These are phyloP conservation scores for Omphalotus olearius DNA, from an alignment of 1,284 basidiomycete species.

Conservation along the genomic window DNA sequence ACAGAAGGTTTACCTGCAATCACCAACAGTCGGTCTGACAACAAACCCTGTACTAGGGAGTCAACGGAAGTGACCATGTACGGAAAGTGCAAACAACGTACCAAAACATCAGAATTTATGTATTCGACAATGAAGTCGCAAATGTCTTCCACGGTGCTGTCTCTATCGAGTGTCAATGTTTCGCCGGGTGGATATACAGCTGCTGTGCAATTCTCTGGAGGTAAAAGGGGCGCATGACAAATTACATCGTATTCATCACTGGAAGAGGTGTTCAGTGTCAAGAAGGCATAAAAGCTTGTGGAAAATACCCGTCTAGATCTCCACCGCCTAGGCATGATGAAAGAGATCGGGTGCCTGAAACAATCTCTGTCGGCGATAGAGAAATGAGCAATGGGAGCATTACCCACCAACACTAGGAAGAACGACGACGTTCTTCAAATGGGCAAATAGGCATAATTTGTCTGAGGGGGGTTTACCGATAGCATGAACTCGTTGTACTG, in stretches of 20 bases:
- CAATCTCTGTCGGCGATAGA: not conserved
- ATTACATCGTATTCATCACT: constrained; percentile 58
- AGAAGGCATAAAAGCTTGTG: not conserved
- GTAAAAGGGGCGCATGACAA: constrained; percentile 46
- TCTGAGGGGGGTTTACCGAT: constrained; percentile 64
- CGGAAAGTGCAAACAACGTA: constrained; percentile 26
- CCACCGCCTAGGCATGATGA: constrained; percentile 62
- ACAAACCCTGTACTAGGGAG: constrained; percentile 45
- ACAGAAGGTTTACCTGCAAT: constrained; percentile 54
- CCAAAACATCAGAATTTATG: constrained; percentile 75
- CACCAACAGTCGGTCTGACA: constrained; percentile 65
- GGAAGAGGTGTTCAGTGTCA: not conserved
- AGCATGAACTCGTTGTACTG: constrained; percentile 67
- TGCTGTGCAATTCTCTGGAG: constrained; percentile 43
- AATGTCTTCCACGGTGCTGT: constrained; percentile 69
- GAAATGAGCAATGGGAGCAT: not conserved
- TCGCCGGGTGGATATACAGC: constrained; percentile 46
- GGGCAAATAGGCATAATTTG: constrained; percentile 52
- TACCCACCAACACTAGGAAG: constrained; percentile 59
- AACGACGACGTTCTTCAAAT: constrained; percentile 70
- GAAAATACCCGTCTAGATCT: constrained; percentile 64
- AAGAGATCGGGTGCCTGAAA: constrained; percentile 54
- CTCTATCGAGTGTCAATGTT: constrained; percentile 42
- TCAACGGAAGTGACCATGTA: not conserved
- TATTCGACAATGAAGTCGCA: constrained; percentile 82